Evolutionary conservation across 1,284 basidiomycete genomes (phyloP).

Genomic region (Tilletia horrida): DNA sequence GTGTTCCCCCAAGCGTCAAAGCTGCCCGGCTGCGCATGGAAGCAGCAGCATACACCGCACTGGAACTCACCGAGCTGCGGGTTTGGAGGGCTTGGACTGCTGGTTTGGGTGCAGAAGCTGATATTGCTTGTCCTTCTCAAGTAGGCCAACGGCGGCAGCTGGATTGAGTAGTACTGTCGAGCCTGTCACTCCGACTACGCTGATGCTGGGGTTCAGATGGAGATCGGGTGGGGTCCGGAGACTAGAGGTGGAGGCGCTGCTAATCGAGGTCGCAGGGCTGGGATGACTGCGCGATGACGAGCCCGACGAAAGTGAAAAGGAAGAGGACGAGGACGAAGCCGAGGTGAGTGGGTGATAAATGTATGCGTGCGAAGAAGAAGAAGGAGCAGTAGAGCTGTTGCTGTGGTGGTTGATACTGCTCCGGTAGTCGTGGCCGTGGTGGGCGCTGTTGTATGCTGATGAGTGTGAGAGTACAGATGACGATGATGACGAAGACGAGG

Average conservation of each 20-base stretch:
- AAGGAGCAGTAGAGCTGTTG: too few relatives aligned
- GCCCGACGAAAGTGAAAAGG: background rate
- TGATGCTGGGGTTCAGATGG: slow-evolving; percentile 27
- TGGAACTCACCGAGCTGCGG: too few relatives aligned
- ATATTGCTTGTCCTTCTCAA: slow-evolving; percentile 11
- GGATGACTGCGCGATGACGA: slow-evolving; percentile 1
- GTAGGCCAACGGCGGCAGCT: background rate
- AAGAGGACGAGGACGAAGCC: background rate
- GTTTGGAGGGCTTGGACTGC: too few relatives aligned
- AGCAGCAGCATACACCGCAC: too few relatives aligned
- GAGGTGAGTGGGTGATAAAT: background rate
- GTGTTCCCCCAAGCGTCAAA: too few relatives aligned
- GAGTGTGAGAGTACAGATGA: too few relatives aligned
- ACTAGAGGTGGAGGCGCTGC: slow-evolving; percentile 25
- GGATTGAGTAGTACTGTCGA: too few relatives aligned
- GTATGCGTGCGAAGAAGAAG: too few relatives aligned
- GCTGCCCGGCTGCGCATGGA: background rate
- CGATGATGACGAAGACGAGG: too few relatives aligned
- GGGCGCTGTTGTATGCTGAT: too few relatives aligned
- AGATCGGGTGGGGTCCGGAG: slow-evolving; percentile 42
- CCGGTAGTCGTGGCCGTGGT: background rate
- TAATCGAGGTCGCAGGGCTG: slow-evolving; percentile 23
- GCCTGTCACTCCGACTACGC: too few relatives aligned
- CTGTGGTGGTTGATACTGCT: background rate
- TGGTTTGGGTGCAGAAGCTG: background rate